Evolutionary conservation across 768 basidiomycete species (phyloP).

Genomic region (Suillus spraguei): DNA sequence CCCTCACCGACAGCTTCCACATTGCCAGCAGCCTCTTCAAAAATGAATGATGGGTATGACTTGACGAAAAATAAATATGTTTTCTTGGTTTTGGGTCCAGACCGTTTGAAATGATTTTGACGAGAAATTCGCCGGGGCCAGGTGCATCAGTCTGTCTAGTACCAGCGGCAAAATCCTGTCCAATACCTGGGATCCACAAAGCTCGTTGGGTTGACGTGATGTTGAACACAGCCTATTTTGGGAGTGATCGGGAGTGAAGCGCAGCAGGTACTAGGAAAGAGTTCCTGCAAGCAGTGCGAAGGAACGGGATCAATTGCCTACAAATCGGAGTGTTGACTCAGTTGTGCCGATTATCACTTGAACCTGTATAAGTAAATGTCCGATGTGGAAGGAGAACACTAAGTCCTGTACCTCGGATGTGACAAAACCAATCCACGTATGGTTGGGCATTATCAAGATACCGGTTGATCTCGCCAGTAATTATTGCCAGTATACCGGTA

Average conservation of each 20-base stretch:
- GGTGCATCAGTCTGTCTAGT: slow-evolving; percentile 33
- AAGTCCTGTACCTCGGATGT: neutral
- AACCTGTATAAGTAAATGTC: neutral
- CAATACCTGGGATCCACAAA: slow-evolving; percentile 21
- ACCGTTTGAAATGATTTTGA: slow-evolving; percentile 42
- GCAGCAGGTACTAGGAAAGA: neutral
- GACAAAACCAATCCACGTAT: neutral
- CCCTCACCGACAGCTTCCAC: slow-evolving; percentile 42
- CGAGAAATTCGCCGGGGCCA: slow-evolving; percentile 41
- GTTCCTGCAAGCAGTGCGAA: neutral
- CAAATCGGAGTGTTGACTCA: neutral
- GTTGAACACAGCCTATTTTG: neutral
- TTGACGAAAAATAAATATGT: slow-evolving; percentile 22
- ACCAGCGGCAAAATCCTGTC: slow-evolving; percentile 16
- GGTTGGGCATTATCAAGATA: neutral
- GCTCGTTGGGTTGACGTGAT: slow-evolving; percentile 21
- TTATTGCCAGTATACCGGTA: neutral
- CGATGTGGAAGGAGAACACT: neutral
- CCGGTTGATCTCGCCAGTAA: neutral
- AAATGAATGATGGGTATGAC: slow-evolving; percentile 41
- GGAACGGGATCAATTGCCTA: neutral
- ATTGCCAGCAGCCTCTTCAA: slow-evolving; percentile 41
- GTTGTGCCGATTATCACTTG: neutral
- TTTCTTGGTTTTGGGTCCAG: slow-evolving; percentile 41
- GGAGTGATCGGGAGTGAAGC: neutral